Base-by-base conservation (phyloP, 1,139 yeast species). In the Saccharomyces hybrid region DNA sequence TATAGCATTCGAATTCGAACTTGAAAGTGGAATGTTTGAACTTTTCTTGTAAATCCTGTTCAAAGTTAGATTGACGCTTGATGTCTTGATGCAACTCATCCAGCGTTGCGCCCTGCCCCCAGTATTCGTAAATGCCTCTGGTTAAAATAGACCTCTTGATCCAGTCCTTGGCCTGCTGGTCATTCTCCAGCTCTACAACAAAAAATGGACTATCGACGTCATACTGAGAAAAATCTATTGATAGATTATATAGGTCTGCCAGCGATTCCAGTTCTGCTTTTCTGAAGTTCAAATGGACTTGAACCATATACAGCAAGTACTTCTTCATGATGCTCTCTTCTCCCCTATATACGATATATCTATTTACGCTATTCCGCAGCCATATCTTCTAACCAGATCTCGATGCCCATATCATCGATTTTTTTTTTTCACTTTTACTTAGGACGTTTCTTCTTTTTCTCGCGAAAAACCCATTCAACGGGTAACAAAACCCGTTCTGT, bases 261-360 rank as follows among this genome's bases (percentile, higher is more conserved):
- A 93, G 71, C 0, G 98, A 86, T 65, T 86, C 90, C 47, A 93
- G 73, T 70, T 93, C 99, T 0, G 96, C 88, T 50, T 72, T 70
- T 52, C 99, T 78, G 71, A 93, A 93, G 60, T 80, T 79, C 54
- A 87, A 83, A 67, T 88, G 89, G 52, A 85, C 81, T 70, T 91
- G 97, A 5, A 96, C 96, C 68, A 93, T 78, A 68, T 86, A 82
- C 47, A 93, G 76, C 57, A 93, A 71, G 69, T 89, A 93, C 56
- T 79, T 77, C 51, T 64, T 65, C 27, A 48, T 48, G 19, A 3
- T 38, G 44, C 26, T 19, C n/a, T n/a, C 6, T 19, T 38, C 11
- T 38, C 16, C 12, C 24, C 24, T 38, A 38, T 38, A 8, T 38
- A 38, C 24, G 11, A 9, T 38, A 24, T 38, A 19, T 11, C 19